phyloP scores from a whole-genome alignment of 2,329 filamentous ascomycete genomes.

The Apiospora sp. region DNA sequence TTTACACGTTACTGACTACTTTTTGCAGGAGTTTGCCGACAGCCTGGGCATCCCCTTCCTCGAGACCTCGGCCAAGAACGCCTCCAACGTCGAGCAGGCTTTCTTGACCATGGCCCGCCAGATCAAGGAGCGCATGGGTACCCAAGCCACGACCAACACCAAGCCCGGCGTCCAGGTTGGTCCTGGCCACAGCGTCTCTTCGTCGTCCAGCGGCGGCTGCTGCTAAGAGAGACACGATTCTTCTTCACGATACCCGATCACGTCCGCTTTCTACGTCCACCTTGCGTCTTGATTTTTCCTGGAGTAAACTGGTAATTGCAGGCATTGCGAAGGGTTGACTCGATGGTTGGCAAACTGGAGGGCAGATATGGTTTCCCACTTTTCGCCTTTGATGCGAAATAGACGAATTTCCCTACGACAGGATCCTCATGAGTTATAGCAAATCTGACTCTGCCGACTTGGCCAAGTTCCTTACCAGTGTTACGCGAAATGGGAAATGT shows the following conservation, averaged over 20 bases:
- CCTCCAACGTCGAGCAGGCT: conserved; percentile 98
- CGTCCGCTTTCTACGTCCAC: conserved; percentile 18
- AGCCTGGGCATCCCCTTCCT: conserved; percentile 99
- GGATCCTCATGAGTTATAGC: conserved; percentile 28
- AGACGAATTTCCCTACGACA: conserved; percentile 23
- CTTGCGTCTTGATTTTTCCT: conserved; percentile 25
- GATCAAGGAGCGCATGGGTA: conserved; percentile 99
- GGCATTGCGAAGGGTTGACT: conserved; percentile 24
- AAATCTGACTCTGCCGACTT: conserved; percentile 28
- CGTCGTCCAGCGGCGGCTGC: conserved; percentile 84
- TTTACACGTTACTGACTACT: conserved; percentile 31
- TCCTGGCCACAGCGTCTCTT: conserved; percentile 92
- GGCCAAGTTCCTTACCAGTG: conserved; percentile 21
- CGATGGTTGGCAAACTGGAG: conserved; percentile 22
- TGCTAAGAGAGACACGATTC: conserved; percentile 68
- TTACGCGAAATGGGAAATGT: conserved; percentile 21
- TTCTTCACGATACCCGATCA: conserved; percentile 31
- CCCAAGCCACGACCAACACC: conserved; percentile 93
- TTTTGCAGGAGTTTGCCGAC: conserved; percentile 90
- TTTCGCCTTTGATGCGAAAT: conserved; percentile 22
- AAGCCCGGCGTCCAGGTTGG: conserved; percentile 98
- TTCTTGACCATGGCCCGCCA: conserved; percentile 99
- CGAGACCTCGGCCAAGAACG: conserved; percentile 99
- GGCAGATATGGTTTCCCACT: conserved; percentile 24
- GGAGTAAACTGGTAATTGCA: conserved; percentile 23